Evolutionary conservation across 148 eudicot genomes (phyloP), one percentile per base, ranked within the genome.

Genomic region (Rhododendron vialii): DNA sequence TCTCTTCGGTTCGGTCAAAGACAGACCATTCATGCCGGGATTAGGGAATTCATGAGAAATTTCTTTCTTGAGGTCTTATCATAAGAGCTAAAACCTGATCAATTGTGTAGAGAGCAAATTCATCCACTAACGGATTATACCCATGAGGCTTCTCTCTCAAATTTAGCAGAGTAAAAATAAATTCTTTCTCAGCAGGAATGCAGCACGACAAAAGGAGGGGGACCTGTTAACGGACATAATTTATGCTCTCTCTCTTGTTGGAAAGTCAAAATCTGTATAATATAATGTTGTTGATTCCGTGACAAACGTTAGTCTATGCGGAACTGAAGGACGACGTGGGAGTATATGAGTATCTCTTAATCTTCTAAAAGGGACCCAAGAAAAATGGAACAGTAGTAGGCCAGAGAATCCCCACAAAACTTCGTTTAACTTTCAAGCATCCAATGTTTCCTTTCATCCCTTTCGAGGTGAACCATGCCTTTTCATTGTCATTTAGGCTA

Each of bases 371-470:
- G 10, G 55, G 63, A 3, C 15, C 45, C 45, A 41, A 41, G 6
- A 41, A 10, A 65, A 2, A 65, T 28, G 24, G 26, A 86, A 22
- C 7, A 41, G 45, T 78, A 85, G 89, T 89, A 84, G 90, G 91
- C 93, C 91, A 93, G 86, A 41, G 88, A 90, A 93, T 89, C 90
- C 91, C 93, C 90, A 91, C 92, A 92, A 90, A 92, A 89, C 73
- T 76, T 89, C 87, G 67, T 84, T 90, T 59, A 22, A 76, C 53
- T 89, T 92, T 90, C 79, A 80, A 91, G 96, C 91, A 96, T 96
- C 97, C 96, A 82, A 95, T 91, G 96, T 89, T 85, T 55, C 83
- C 86, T 92, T 91, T 93, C 94, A 82, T 78, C 91, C 83, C 95
- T 93, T 95, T 95, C 93, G 78, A 96, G 96, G 96, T 80, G 84